Evolutionary conservation across 2,329 filamentous ascomycete species (phyloP).

Genomic region (Helotiales sp.): DNA sequence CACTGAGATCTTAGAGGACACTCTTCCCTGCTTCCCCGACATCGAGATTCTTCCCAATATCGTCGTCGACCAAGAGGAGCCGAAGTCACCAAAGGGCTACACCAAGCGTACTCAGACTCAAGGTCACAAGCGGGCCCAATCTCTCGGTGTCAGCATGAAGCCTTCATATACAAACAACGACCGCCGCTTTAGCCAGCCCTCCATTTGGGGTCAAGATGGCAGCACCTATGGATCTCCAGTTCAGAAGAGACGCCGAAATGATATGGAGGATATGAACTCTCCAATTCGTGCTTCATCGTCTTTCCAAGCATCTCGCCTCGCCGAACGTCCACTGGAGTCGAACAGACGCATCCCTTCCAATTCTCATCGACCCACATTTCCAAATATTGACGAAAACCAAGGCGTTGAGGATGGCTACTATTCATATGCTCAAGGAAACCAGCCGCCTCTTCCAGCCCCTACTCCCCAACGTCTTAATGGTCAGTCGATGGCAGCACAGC

Average conservation of each 20-base stretch:
- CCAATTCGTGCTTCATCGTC: background rate
- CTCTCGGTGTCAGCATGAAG: conserved; percentile 27
- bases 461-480: conserved; percentile 24
- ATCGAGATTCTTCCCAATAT: conserved; percentile 42
- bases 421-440: conserved; percentile 11
- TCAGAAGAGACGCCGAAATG: conserved; percentile 29
- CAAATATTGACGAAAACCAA: conserved; percentile 27
- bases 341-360: conserved; percentile 18
- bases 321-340: conserved; percentile 5
- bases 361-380: conserved; percentile 23
- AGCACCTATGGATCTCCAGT: conserved; percentile 7
- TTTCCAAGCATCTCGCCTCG: conserved; percentile 3
- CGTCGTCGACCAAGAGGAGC: conserved; percentile 28
- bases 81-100: conserved; percentile 33
- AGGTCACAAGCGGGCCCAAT: conserved; percentile 35
- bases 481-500: conserved; percentile 27
- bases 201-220: conserved; percentile 12
- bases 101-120: conserved; percentile 22
- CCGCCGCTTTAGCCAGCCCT: conserved; percentile 24
- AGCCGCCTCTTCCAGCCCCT: conserved; percentile 27
- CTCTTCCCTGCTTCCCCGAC: conserved; percentile 39
- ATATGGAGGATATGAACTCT: conserved; percentile 6
- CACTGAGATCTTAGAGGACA: conserved; percentile 36
- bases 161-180: conserved; percentile 13
- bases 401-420: conserved; percentile 21